Evolutionary conservation across 352 stramenopile species (phyloP), one percentile per base, ranked within the genome.

Genomic region (Phytophthora aleatoria): DNA sequence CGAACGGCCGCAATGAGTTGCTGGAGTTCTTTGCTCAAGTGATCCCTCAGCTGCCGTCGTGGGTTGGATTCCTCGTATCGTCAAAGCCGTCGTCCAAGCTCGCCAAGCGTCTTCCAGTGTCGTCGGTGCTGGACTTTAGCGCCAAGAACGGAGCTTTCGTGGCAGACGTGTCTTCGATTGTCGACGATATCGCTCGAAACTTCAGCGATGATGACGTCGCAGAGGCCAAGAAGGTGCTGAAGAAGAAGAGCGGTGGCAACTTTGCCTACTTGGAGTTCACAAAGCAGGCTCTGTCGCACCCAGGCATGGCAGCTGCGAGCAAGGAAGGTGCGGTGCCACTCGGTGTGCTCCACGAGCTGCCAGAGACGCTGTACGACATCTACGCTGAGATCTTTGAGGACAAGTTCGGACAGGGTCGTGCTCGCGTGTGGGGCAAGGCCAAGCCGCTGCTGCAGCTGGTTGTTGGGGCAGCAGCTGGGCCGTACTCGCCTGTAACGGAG

Each of bases 351-450:
- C 64, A 90, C 15, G 83, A 95, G 27, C 67, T 95, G 31, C 87
- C 87, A 2, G 76, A 94, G 66, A 86, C 83, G 13, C 64, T 95
- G 28, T 89, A 85, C 63, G 87, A 92, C 43, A 95, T 95, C 53
- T 94, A 89, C 55, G 76, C 79, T 2, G 82, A 92, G 64, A 93
- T 95, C 41, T 95, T 95, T 47, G 82, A 95, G 50, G 87, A 95
- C 62, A 95, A 95, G 69, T 95, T 94, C 50, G 87, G 87, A 28
- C 76, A 87, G 28, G 85, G 82, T 11, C 81, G 75, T 20, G 82
- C 62, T n/a, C 87, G 85, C 20, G 54, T 91, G n/a, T 95, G 87
- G 87, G 72, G 73, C 35, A 93, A 93, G 64, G 85, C 74, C 1
- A 79, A 91, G 27, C 85, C 83, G 8, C 73, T 94, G 39, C 66